These are phyloP conservation scores for Ceratobasidium sp. DNA, from an alignment of 1,284 basidiomycete genomes.

Conservation along the genomic window DNA sequence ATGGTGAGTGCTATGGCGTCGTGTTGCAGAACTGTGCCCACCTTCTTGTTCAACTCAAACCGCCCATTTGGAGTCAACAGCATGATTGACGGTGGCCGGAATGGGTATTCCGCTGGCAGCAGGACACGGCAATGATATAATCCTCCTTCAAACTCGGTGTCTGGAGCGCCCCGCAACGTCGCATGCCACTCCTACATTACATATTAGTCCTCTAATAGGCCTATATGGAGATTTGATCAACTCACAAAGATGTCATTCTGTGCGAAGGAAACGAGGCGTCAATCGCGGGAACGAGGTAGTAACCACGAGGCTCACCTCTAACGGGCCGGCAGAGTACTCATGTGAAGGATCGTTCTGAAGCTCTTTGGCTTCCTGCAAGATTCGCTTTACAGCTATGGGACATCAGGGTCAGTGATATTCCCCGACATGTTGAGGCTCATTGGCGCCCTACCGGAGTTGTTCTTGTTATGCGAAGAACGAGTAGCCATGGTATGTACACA, in stretches of 20 bases:
- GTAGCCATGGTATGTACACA: conserved; percentile 51
- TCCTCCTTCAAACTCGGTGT: conserved; percentile 91
- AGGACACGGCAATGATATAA: conserved; percentile 93
- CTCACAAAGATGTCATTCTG: conserved; percentile 86
- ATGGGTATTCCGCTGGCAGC: conserved; percentile 93
- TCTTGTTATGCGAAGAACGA: conserved; percentile 74
- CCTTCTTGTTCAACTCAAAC: conserved; percentile 96
- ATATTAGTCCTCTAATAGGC: conserved; percentile 55
- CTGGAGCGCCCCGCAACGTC: conserved; percentile 88
- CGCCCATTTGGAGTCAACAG: conserved; percentile 95
- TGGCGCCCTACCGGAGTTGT: conserved; percentile 75
- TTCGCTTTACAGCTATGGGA: conserved; percentile 86
- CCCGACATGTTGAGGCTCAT: conserved; percentile 4
- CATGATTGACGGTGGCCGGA: conserved; percentile 93
- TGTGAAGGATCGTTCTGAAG: conserved; percentile 83
- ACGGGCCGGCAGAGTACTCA: conserved; percentile 86
- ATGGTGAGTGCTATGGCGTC: conserved; percentile 50
- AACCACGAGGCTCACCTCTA: conserved; percentile 75
- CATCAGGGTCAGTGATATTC: background rate
- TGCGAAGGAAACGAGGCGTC: conserved; percentile 44
- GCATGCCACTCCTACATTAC: conserved; percentile 92
- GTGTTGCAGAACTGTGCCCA: conserved; percentile 57
- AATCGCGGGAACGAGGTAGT: conserved; percentile 24
- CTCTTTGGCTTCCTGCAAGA: conserved; percentile 95
- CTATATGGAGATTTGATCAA: conserved; percentile 46